These are phyloP conservation scores for Pseudogymnoascus sp. DNA, from an alignment of 2,329 filamentous ascomycete species.

Conservation along the genomic window DNA sequence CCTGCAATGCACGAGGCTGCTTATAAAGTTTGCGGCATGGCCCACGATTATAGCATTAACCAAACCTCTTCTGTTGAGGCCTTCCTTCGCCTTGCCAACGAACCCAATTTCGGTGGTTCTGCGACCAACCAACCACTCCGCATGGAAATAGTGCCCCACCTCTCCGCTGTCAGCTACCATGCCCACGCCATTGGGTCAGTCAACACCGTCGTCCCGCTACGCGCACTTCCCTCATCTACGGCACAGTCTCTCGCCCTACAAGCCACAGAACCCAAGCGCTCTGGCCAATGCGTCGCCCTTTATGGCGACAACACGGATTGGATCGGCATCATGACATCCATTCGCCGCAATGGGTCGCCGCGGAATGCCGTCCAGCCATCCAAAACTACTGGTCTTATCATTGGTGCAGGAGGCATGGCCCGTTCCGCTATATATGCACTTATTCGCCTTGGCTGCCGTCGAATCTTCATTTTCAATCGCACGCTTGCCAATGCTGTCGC, in stretches of 20 bases:
- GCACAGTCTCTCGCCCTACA: constrained; percentile 25
- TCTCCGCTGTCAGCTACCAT: constrained; percentile 60
- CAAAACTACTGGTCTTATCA: constrained; percentile 43
- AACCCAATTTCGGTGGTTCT: constrained; percentile 62
- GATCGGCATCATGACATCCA: constrained; percentile 67
- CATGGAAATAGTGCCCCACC: constrained; percentile 56
- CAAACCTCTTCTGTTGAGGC: constrained; percentile 54
- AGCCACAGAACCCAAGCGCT: constrained; percentile 48
- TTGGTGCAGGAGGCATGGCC: constrained; percentile 64
- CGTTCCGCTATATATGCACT: constrained; percentile 67
- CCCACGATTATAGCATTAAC: constrained; percentile 56
- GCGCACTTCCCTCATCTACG: constrained; percentile 45
- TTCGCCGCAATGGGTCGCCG: constrained; percentile 60
- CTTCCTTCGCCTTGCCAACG: constrained; percentile 54
- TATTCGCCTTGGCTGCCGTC: constrained; percentile 63
- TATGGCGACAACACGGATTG: constrained; percentile 77
- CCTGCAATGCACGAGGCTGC: constrained; percentile 72
- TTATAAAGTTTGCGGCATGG: constrained; percentile 56
- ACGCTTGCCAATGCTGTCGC: constrained; percentile 55
- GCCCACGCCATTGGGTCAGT: constrained; percentile 67
- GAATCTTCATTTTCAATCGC: constrained; percentile 65
- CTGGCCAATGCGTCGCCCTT: constrained; percentile 58
- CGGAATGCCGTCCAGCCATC: constrained; percentile 49
- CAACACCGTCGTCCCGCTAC: constrained; percentile 66
- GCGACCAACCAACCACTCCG: constrained; percentile 68